phyloP scores from a whole-genome alignment of 1,284 basidiomycete species.

The Leccinum brunneo-olivaceum region DNA sequence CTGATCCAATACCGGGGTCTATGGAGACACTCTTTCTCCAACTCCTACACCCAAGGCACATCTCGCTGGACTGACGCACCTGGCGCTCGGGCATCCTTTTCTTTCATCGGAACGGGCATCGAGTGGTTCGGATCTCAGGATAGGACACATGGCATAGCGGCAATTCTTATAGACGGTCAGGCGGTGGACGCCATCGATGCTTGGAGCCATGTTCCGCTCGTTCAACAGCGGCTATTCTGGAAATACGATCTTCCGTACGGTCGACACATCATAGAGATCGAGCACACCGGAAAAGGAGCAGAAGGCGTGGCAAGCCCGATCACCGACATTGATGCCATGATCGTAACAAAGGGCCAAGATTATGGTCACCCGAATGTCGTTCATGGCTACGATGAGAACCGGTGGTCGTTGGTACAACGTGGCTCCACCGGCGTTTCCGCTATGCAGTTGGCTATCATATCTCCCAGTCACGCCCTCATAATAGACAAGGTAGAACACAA shows the following conservation, averaged over 20 bases:
- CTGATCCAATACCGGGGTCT: conserved; percentile 52
- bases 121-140: conserved; percentile 70
- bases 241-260: conserved; percentile 45
- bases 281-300: conserved; percentile 44
- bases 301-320: conserved; percentile 31
- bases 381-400: conserved; percentile 7
- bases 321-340: conserved; percentile 59
- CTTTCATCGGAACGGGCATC: conserved; percentile 63
- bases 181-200: conserved; percentile 40
- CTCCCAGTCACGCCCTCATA: conserved; percentile 62
- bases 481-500: conserved; percentile 85
- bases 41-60: conserved; percentile 44
- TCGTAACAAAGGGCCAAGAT: conserved; percentile 45
- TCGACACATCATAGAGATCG: conserved; percentile 58
- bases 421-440: conserved; percentile 75
- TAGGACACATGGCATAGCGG: conserved; percentile 45
- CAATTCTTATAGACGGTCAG: conserved; percentile 55
- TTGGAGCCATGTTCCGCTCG: conserved; percentile 35
- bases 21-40: conserved; percentile 52
- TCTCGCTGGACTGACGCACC: conserved; percentile 43
- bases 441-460: conserved; percentile 74
- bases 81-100: conserved; percentile 49
- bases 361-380: conserved; percentile 1
- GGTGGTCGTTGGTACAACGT: conserved; percentile 48
- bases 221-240: conserved; percentile 64